phyloP scores from a whole-genome alignment of 805 yeast species.

The Saccharomycopsis fibuligera region DNA sequence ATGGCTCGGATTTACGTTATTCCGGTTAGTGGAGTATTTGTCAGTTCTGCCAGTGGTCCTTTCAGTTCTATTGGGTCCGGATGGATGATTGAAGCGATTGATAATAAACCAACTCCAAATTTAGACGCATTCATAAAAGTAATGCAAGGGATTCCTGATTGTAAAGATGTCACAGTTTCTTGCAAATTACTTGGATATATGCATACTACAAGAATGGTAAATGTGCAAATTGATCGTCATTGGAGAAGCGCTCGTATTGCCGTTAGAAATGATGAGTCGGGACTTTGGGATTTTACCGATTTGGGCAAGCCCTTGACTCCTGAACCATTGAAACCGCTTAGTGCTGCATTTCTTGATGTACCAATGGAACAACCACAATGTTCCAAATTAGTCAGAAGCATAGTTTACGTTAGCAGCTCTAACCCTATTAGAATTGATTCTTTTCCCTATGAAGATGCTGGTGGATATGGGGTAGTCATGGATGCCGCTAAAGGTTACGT shows the following conservation, averaged over 20 bases:
- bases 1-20: conserved; percentile 79
- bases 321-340: conserved; percentile 42
- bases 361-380: conserved; percentile 52
- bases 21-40: conserved; percentile 79
- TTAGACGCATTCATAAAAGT: conserved; percentile 72
- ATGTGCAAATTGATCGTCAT: conserved; percentile 73
- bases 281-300: conserved; percentile 50
- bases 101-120: conserved; percentile 67
- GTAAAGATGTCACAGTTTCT: conserved; percentile 59
- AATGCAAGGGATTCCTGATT: conserved; percentile 72
- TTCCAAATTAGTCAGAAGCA: conserved; percentile 53
- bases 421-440: conserved; percentile 75
- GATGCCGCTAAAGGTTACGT: conserved; percentile 79
- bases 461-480: conserved; percentile 71
- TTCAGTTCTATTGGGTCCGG: conserved; percentile 60
- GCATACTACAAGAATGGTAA: conserved; percentile 64
- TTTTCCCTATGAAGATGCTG: conserved; percentile 51
- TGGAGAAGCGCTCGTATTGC: conserved; percentile 77
- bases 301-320: conserved; percentile 55
- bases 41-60: conserved; percentile 72
- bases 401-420: conserved; percentile 62
- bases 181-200: conserved; percentile 76
- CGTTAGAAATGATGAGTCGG: conserved; percentile 49
- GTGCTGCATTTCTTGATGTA: conserved; percentile 64
- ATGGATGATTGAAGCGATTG: conserved; percentile 75